Conservation (phyloP, 352 stramenopile genomes). For the Globisporangium nunn region DNA sequence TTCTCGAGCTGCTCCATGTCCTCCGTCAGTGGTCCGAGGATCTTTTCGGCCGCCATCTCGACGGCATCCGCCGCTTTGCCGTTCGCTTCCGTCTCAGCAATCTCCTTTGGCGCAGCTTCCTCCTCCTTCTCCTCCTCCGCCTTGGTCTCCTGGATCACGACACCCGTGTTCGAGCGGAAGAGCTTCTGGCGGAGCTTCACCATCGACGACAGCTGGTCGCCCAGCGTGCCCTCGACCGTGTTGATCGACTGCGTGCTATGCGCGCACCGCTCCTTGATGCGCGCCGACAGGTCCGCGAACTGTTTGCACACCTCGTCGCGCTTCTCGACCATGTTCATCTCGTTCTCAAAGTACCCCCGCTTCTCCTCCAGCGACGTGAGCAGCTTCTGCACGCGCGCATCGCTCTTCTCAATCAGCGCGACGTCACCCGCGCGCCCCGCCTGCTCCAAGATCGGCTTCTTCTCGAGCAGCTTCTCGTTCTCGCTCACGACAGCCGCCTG, state of each 20-base stretch:
- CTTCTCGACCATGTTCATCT: constrained; percentile 67
- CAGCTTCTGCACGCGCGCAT: constrained; percentile 59
- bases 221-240: constrained; percentile 59
- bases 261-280: constrained; percentile 72
- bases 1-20: constrained; percentile 83
- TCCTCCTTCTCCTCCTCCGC: constrained; percentile 10
- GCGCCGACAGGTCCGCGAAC: constrained; percentile 64
- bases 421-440: constrained; percentile 53
- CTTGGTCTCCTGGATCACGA: constrained; percentile 29
- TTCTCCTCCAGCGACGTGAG: constrained; percentile 68
- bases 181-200: constrained; percentile 57
- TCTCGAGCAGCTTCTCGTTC: constrained; percentile 78
- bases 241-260: constrained; percentile 78
- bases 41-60: constrained; percentile 17
- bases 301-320: constrained; percentile 69
- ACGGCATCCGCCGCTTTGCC: constrained; percentile 3
- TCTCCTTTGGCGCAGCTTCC: constrained; percentile 3
- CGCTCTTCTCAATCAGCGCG: constrained; percentile 64
- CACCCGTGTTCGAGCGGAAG: constrained; percentile 53
- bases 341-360: constrained; percentile 64
- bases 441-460: constrained; percentile 61
- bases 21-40: constrained; percentile 44
- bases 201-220: constrained; percentile 78
- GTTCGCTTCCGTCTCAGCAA: constrained; percentile 1
- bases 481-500: constrained; percentile 59